Base-by-base conservation (phyloP, 2,329 filamentous ascomycete species). In the Fonsecaea erecta region DNA sequence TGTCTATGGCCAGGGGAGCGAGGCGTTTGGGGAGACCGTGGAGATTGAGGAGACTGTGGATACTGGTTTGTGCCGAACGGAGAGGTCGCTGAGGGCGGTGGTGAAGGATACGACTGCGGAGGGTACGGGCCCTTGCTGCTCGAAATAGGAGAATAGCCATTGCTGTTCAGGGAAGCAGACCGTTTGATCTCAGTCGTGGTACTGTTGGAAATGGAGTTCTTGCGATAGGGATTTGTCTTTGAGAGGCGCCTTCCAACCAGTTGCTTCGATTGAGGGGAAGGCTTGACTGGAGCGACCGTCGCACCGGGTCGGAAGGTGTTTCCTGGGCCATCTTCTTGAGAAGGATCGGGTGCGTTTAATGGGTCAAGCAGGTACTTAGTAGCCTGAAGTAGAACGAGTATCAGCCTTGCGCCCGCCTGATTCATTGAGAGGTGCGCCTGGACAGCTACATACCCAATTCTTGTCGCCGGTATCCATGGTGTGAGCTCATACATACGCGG, bases 351-450 rank as follows among this genome's bases (percentile, higher is more conserved):
- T 24, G 83, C 88, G 71, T 82, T 87, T 67, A 92, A 80, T 69
- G 90, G 90, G 71, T 90, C 88, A 69, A 92, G 85, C 52, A 92
- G 80, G 73, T 89, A 88, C 72, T 86, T 84, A 60, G 83, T 80
- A 51, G 88, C 87, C 89, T 91, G 73, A 3, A 60, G 51, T 52
- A 55, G 52, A 53, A 57, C n/a, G 32, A 40, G n/a, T 46, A 56
- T 62, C 54, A 69, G 59, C 40, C 54, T 62, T 60, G 51, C 43
- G 58, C 35, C 34, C 26, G 4, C 21, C 11, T 24, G 30, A 40
- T 43, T 3, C 5, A 32, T 43, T n/a, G 18, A 58, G 30, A 14
- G 16, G n/a, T 7, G 18, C 16, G 18, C n/a, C 7, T 21, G 24
- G 51, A 12, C 21, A 43, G 14, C 52, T n/a, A 51, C 69, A 73